phyloP scores from a whole-genome alignment of 495 filamentous ascomycete species.

The Trichodelitschia bisporula region DNA sequence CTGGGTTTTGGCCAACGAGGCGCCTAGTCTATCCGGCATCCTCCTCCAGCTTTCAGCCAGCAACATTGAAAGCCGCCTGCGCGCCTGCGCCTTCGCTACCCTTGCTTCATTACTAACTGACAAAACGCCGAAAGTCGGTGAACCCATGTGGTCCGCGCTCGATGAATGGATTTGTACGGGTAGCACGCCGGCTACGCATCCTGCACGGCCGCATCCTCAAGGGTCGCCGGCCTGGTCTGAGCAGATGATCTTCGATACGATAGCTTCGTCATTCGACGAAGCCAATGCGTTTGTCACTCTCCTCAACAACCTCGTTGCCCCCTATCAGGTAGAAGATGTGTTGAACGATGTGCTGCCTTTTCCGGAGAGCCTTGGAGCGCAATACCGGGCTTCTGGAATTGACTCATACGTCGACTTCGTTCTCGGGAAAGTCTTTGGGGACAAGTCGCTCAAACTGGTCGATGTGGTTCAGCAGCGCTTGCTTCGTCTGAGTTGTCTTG shows the following conservation, averaged over 20 bases:
- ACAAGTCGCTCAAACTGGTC: constrained; percentile 26
- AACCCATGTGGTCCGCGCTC: constrained; percentile 41
- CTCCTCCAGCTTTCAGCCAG: constrained; percentile 46
- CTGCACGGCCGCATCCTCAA: constrained; percentile 6
- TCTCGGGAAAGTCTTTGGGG: constrained; percentile 43
- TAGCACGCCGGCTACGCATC: constrained; percentile 8
- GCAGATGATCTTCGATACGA: constrained; percentile 27
- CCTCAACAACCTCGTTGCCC: constrained; percentile 35
- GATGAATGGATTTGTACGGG: constrained; percentile 38
- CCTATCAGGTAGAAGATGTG: constrained; percentile 20
- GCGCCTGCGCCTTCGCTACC: constrained; percentile 48
- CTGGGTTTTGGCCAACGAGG: constrained; percentile 40
- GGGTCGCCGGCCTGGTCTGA: constrained; percentile 20
- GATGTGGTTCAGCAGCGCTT: constrained; percentile 38
- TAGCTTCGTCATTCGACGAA: constrained; percentile 49
- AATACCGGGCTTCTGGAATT: constrained; percentile 61
- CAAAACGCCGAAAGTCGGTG: constrained; percentile 31
- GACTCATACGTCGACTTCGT: constrained; percentile 83
- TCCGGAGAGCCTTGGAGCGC: constrained; percentile 61
- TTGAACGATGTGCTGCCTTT: constrained; percentile 62
- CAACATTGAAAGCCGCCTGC: constrained; percentile 42
- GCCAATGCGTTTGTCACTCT: constrained; percentile 52
- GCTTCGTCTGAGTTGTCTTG: constrained; percentile 50
- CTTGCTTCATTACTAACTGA: constrained; percentile 41
- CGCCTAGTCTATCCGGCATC: constrained; percentile 34